Evolutionary conservation across 192 early-diverging fungal species (phyloP), one percentile per base, ranked within the genome.

Genomic region (Dispira simplex): DNA sequence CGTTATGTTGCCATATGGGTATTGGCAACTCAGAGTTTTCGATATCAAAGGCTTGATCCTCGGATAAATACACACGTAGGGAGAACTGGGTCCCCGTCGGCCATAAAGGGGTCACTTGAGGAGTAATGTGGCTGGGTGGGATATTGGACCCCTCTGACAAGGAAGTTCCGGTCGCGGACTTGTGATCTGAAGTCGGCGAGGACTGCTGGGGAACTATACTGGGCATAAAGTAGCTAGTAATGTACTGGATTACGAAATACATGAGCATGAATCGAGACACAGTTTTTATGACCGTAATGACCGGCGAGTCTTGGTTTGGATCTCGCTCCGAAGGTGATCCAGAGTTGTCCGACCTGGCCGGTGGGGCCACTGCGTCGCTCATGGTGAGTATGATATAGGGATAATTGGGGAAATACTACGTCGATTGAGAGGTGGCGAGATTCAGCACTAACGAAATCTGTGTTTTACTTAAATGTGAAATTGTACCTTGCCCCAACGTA

Each of bases 201-300:
- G 46, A 39, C 32, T 39, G 63, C 10, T 46, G 23, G 23, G 47
- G 32, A 6, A 1, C 32, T 39, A 39, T 39, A 39, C 6, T 39
- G 32, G 32, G 32, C 32, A 39, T 10, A 48, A 49, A 49, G 46
- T 44, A 43, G n/a, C 63, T 26, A 0, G 20, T 32, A n/a, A 20
- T 49, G 23, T 64, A 64, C 63, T 64, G 63, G 11, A 64, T 32
- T 14, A 44, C 63, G 25, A 64, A 27, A 44, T 48, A 64, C 14
- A 64, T 26, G 25, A 46, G 46, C 8, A 49, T 44, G 9, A 25
- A 14, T 28, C 63, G 63, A 0, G 47, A 43, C 1, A 62, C 4
- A n/a, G n/a, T 44, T 45, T 62, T 39, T 39, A 39, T 39, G 6
- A 39, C 32, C 32, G 32, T 39, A 39, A 39, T 39, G 32, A 6